Conservation (phyloP, 768 basidiomycete species). For the Paxillus involutus region DNA sequence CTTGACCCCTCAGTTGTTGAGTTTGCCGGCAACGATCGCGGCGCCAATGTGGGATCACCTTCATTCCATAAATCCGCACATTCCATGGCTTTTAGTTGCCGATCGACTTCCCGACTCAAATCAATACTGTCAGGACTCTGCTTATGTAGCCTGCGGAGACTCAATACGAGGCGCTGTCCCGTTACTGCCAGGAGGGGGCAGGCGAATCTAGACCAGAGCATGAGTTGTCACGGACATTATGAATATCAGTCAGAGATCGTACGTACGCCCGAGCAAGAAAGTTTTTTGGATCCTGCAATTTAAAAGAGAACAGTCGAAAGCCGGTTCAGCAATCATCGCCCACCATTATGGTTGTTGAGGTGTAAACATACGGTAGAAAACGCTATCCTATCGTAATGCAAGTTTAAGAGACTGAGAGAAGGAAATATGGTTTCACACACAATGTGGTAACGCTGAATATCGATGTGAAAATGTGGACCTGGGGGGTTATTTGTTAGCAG, state of each 20-base stretch:
- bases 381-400: neutral
- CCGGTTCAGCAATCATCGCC: neutral
- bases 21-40: neutral
- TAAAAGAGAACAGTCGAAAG: neutral
- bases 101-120: slow-evolving; percentile 3
- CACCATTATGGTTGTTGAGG: neutral
- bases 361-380: neutral
- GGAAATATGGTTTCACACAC: neutral
- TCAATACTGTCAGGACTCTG: neutral
- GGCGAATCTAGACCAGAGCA: neutral
- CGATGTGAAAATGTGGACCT: neutral
- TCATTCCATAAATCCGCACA: neutral
- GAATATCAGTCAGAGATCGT: neutral
- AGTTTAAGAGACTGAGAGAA: neutral
- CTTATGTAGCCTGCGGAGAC: slow-evolving; percentile 6
- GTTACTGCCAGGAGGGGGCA: slow-evolving; percentile 11
- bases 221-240: neutral
- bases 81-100: neutral
- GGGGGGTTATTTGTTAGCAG: neutral
- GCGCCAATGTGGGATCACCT: neutral
- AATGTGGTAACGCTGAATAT: neutral
- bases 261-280: slow-evolving; percentile 3
- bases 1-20: neutral
- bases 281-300: neutral
- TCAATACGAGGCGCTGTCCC: slow-evolving; percentile 18